These are phyloP conservation scores for Pythium rhizo-oryzae DNA, from an alignment of 352 stramenopile genomes.

Conservation along the genomic window DNA sequence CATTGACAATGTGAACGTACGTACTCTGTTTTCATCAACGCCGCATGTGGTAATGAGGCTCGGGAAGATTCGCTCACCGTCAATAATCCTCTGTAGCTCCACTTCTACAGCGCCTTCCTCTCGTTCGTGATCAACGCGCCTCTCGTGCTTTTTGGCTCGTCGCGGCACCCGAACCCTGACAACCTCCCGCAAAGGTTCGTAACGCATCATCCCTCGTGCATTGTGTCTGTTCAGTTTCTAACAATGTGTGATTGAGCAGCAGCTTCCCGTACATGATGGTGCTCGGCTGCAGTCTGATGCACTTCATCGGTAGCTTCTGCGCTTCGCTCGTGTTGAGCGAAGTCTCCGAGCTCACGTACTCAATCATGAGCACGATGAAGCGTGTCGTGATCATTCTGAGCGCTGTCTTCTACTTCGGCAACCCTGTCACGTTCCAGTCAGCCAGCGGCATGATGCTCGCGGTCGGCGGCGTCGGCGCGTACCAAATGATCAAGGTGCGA, in stretches of 20 bases:
- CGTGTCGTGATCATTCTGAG: constrained; percentile 87
- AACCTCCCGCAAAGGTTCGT: constrained; percentile 52
- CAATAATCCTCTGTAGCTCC: constrained; percentile 44
- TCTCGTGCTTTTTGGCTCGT: constrained; percentile 62
- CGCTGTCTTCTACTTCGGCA: constrained; percentile 86
- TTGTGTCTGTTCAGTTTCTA: neutral
- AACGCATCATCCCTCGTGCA: neutral
- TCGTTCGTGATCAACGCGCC: constrained; percentile 86
- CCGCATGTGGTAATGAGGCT: too few relatives aligned
- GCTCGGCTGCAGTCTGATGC: constrained; percentile 81
- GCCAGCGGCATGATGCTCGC: constrained; percentile 74
- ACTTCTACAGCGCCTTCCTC: constrained; percentile 86
- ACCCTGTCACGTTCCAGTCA: constrained; percentile 71
- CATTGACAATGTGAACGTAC: constrained; percentile 82
- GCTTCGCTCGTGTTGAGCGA: constrained; percentile 83
- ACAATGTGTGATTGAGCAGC: constrained; percentile 16
- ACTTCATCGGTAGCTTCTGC: constrained; percentile 82
- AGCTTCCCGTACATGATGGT: constrained; percentile 79
- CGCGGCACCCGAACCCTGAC: constrained; percentile 41
- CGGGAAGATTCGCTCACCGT: neutral
- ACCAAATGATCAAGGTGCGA: constrained; percentile 80
- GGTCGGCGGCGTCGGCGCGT: constrained; percentile 68
- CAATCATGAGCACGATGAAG: constrained; percentile 92
- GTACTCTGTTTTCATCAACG: constrained; percentile 12
- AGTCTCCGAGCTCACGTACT: constrained; percentile 88